Percentiles rank a stretch among this genome's conserved stretches.
phyloP scores from a whole-genome alignment of 805 yeast genomes.

The Candida gorgasii region DNA sequence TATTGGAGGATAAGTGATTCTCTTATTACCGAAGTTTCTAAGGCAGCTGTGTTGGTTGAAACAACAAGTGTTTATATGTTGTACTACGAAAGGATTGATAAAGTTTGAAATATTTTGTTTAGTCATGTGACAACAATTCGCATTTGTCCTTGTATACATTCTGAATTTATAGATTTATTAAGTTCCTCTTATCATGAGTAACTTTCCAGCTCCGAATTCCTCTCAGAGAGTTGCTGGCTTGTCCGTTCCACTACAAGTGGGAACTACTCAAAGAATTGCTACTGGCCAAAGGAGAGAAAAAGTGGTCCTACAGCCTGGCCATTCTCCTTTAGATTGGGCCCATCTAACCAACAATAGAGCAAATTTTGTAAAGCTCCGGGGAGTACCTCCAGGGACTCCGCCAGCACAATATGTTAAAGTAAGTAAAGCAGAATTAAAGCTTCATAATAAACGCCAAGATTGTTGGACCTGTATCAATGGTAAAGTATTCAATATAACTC shows the following conservation, averaged over 20 bases:
- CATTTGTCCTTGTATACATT: slow-evolving; percentile 1
- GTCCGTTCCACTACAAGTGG: neutral
- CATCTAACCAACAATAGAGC: slow-evolving; percentile 41
- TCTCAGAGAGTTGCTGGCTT: slow-evolving; percentile 29
- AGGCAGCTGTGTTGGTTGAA: slow-evolving; percentile 62
- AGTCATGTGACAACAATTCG: slow-evolving; percentile 3
- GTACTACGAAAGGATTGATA: slow-evolving; percentile 66
- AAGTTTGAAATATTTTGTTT: slow-evolving; percentile 1
- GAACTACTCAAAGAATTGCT: neutral
- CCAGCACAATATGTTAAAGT: slow-evolving; percentile 53
- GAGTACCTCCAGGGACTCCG: slow-evolving; percentile 50
- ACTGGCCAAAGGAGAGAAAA: slow-evolving; percentile 32
- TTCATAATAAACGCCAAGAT: slow-evolving; percentile 62
- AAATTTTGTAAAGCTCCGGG: slow-evolving; percentile 52
- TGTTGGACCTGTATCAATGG: slow-evolving; percentile 85
- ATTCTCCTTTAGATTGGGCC: slow-evolving; percentile 89
- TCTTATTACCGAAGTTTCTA: slow-evolving; percentile 59
- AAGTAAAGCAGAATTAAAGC: slow-evolving; percentile 55
- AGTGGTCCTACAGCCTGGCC: slow-evolving; percentile 72
- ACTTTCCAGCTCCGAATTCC: slow-evolving; percentile 37
- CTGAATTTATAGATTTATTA: slow-evolving; percentile 5
- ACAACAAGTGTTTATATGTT: slow-evolving; percentile 81
- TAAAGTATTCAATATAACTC: slow-evolving; percentile 83
- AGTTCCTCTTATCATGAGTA: slow-evolving; percentile 8
- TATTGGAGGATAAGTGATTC: slow-evolving; percentile 89